Base-by-base conservation (phyloP, 2,329 filamentous ascomycete genomes). In the Penicillium sp. region DNA sequence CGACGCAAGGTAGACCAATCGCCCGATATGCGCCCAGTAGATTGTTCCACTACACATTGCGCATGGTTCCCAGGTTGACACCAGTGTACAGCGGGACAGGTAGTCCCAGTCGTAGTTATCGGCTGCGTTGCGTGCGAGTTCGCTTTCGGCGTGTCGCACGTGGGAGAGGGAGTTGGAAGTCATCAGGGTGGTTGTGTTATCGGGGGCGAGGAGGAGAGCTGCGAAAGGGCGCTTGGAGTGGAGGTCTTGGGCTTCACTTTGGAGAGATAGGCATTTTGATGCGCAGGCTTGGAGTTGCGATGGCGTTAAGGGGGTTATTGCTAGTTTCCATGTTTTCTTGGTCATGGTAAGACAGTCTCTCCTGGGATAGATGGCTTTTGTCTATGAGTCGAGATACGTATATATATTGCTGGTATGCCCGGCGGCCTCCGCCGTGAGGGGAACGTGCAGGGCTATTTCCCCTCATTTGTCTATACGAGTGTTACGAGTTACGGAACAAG, bases 11-110 rank as follows among this genome's bases (percentile, higher is more conserved):
- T 82, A 84, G 4, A 83, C 74, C 35, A 84, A 67, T 3, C 81
- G 72, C 6, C 81, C 82, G 55, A 84, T 83, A 62, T 82, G 78
- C 39, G 80, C 80, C 81, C 81, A 83, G 61, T 80, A 78, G 45
- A 79, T 74, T 2, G 78, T 78, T 5, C 74, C 76, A 37, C 72
- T 68, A 62, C 81, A 84, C 81, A 84, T 83, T 21, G 79, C 80
- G 58, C 82, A 84, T 2, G 81, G 81, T 66, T 84, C 82, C 81
- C 82, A 83, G 11, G 81, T 83, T 22, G 76, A 79, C 47, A 82
- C 78, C 39, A 83, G 66, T 0, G 81, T 82, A 62, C 80, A 83
- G 37, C 64, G 65, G 70, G 78, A 79, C 2, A 84, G 73, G 61
- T 79, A 84, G 14, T 75, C 72, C 58, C 79, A 78, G 3, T 75